phyloP scores from a whole-genome alignment of 1,139 yeast species.

The Cylindricascospora bacillispora region DNA sequence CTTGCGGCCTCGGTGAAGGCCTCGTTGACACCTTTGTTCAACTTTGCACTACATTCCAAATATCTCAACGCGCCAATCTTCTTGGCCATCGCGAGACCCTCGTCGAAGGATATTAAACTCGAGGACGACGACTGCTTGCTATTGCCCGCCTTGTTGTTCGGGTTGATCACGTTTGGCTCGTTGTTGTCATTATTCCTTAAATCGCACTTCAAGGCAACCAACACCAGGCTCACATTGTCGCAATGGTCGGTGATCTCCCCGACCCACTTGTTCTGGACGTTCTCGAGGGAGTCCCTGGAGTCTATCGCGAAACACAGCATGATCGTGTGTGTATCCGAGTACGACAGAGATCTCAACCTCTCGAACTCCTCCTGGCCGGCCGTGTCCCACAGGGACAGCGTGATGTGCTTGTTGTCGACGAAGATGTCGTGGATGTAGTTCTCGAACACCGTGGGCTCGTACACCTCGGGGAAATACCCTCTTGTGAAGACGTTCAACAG shows the following conservation, averaged over 20 bases:
- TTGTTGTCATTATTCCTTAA: constrained; percentile 45
- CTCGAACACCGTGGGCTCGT: constrained; percentile 96
- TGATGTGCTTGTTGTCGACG: constrained; percentile 88
- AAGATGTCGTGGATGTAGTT: constrained; percentile 95
- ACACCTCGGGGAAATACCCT: constrained; percentile 96
- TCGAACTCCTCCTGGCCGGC: constrained; percentile 99
- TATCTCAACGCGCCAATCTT: constrained; percentile 75
- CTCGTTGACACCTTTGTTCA: constrained; percentile 89
- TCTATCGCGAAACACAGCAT: constrained; percentile 95
- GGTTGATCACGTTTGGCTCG: constrained; percentile 23
- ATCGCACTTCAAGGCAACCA: constrained; percentile 92
- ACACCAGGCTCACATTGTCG: constrained; percentile 85
- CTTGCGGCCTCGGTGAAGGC: constrained; percentile 96
- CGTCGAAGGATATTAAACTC: constrained; percentile 60
- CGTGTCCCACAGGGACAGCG: constrained; percentile 92
- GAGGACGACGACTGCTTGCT: constrained; percentile 6
- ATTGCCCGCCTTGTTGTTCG: constrained; percentile 16
- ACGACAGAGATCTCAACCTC: constrained; percentile 75
- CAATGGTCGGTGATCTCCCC: constrained; percentile 95
- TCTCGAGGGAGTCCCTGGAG: constrained; percentile 85
- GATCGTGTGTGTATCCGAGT: constrained; percentile 91
- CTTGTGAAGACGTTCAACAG: constrained; percentile 88
- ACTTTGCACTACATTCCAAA: constrained; percentile 88
- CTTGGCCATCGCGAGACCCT: constrained; percentile 78
- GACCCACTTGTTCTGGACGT: constrained; percentile 92